Evolutionary conservation across 495 filamentous ascomycete genomes (phyloP).

Genomic region (Pyronema domesticum): DNA sequence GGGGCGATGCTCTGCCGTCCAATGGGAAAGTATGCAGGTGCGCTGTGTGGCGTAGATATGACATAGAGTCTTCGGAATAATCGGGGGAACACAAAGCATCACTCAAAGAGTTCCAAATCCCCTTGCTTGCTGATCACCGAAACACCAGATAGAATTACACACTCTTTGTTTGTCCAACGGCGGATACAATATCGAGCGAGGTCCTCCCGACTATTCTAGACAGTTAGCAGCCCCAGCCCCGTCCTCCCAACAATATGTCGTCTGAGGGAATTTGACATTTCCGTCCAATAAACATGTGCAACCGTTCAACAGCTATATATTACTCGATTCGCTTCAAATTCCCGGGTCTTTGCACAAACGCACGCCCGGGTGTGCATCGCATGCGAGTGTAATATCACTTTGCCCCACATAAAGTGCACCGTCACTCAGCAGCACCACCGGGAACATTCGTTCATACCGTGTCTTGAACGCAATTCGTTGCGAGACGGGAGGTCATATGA

Average conservation of each 20-base stretch:
- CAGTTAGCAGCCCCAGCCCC: no score
- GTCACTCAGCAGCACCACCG: not conserved
- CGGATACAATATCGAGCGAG: no score
- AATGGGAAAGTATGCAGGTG: not conserved
- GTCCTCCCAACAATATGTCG: no score
- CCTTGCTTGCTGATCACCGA: not conserved
- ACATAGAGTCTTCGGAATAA: not conserved
- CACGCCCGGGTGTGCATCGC: not conserved
- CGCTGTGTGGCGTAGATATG: not conserved
- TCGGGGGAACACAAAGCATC: not conserved
- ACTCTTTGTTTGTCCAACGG: no score
- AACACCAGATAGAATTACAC: not conserved
- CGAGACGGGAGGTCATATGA: not conserved
- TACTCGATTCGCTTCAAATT: not conserved
- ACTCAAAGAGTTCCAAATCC: not conserved
- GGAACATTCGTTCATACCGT: not conserved
- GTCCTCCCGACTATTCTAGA: no score
- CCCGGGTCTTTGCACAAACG: not conserved
- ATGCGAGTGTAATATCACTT: not conserved
- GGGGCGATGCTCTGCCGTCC: not conserved
- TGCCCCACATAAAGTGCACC: not conserved
- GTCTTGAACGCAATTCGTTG: not conserved
- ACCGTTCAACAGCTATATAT: not conserved
- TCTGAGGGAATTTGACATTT: not conserved
- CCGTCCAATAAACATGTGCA: not conserved